A percentile compares a stretch with the other conserved stretches of the same genome.
phyloP scores from a whole-genome alignment of 2,329 filamentous ascomycete species.

The Capronia epimyces region DNA sequence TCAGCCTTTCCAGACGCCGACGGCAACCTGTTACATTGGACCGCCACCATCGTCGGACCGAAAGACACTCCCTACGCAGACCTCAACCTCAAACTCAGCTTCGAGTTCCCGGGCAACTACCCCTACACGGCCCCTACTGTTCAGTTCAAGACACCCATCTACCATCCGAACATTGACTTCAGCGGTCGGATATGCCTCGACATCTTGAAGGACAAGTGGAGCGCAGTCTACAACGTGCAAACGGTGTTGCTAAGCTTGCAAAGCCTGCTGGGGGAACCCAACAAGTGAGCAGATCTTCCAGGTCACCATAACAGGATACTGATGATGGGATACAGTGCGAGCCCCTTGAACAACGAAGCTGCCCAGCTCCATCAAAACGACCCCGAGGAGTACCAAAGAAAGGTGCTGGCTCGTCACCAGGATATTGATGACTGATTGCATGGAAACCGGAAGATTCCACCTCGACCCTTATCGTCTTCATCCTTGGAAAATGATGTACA shows the following conservation, averaged over 20 bases:
- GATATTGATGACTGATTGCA: slow-evolving; percentile 46
- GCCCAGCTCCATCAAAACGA: slow-evolving; percentile 94
- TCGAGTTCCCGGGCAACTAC: slow-evolving; percentile 87
- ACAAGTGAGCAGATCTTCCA: slow-evolving; percentile 67
- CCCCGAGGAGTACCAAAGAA: slow-evolving; percentile 75
- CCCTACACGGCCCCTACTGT: slow-evolving; percentile 87
- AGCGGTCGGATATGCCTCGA: slow-evolving; percentile 94
- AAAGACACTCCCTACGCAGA: slow-evolving; percentile 84
- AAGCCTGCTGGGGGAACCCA: slow-evolving; percentile 91
- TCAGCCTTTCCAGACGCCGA: slow-evolving; percentile 90
- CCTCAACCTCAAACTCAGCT: slow-evolving; percentile 84
- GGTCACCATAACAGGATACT: not conserved
- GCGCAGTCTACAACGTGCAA: slow-evolving; percentile 92
- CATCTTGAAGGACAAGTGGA: slow-evolving; percentile 99
- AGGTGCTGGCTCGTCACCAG: slow-evolving; percentile 59
- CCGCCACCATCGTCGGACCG: slow-evolving; percentile 86
- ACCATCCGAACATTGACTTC: slow-evolving; percentile 98
- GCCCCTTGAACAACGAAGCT: slow-evolving; percentile 90
- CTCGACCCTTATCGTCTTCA: slow-evolving; percentile 2
- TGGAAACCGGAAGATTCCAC: not conserved
- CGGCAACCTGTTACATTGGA: slow-evolving; percentile 87
- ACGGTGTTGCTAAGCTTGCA: slow-evolving; percentile 89
- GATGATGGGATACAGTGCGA: slow-evolving; percentile 56
- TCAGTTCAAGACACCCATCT: slow-evolving; percentile 96
- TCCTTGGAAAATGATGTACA: slow-evolving; percentile 1